Conservation (phyloP, 768 basidiomycete species). For the Mycena galericulata region DNA sequence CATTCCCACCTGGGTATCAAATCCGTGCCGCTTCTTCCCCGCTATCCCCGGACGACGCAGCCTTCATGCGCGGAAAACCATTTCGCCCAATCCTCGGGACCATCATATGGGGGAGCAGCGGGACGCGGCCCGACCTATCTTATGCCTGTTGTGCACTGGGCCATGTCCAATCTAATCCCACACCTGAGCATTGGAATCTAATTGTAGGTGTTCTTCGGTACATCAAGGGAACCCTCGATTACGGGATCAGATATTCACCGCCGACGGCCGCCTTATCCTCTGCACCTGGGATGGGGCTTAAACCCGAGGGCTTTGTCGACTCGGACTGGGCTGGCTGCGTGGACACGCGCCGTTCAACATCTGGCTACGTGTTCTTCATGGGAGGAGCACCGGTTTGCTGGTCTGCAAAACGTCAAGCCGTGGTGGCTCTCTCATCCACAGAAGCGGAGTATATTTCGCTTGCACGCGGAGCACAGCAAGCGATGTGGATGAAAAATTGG, state of each 20-base stretch:
- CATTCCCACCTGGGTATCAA: conserved; percentile 2
- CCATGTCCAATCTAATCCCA: conserved; percentile 35
- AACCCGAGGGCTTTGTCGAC: conserved; percentile 40
- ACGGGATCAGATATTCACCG: conserved; percentile 34
- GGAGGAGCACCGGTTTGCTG: conserved; percentile 44
- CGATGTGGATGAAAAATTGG: not conserved
- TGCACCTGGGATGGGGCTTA: not conserved
- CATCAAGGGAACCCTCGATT: conserved; percentile 43
- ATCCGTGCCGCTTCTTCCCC: not conserved
- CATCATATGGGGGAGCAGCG: conserved; percentile 29
- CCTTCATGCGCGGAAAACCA: conserved; percentile 34
- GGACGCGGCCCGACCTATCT: conserved; percentile 31
- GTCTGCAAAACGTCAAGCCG: conserved; percentile 45
- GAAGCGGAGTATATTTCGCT: conserved; percentile 32
- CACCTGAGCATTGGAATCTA: conserved; percentile 42
- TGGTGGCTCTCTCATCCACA: conserved; percentile 23
- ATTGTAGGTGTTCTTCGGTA: conserved; percentile 44
- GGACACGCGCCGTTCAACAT: conserved; percentile 39
- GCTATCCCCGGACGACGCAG: not conserved
- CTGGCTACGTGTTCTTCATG: conserved; percentile 46
- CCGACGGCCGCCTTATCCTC: not conserved
- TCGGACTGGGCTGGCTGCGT: conserved; percentile 45
- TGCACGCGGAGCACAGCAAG: conserved; percentile 2
- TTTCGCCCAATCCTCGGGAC: conserved; percentile 31
- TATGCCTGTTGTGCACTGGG: conserved; percentile 19